Evolutionary conservation across 352 stramenopile species (phyloP).

Genomic region (Pythium aquatile): DNA sequence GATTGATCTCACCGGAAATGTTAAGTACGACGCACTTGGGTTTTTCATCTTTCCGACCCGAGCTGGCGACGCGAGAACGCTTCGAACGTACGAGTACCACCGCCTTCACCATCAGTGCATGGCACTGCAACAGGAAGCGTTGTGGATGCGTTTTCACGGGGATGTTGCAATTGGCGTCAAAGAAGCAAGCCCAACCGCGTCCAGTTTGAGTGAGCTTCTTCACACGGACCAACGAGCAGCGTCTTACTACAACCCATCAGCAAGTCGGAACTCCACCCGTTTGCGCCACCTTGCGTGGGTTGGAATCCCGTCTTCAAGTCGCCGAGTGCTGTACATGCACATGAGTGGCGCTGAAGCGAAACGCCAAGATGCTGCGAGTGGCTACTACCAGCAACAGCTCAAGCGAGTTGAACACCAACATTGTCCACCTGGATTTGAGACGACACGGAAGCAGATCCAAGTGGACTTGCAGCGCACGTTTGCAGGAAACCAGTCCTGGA

Average conservation of each 20-base stretch:
- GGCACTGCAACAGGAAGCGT: constrained; percentile 38
- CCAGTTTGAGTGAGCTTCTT: neutral
- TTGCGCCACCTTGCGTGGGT: constrained; percentile 45
- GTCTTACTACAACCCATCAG: constrained; percentile 12
- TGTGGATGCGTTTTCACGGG: constrained; percentile 32
- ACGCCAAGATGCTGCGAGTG: constrained; percentile 16
- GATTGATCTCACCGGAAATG: constrained; percentile 8
- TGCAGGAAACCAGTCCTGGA: constrained; percentile 62
- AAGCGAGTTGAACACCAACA: neutral
- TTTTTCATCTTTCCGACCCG: constrained; percentile 36
- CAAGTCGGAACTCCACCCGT: neutral
- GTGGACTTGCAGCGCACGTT: constrained; percentile 73
- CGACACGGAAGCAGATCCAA: constrained; percentile 50
- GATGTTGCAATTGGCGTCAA: neutral
- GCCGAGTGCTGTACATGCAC: constrained; percentile 41
- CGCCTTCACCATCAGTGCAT: constrained; percentile 40
- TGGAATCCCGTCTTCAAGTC: constrained; percentile 45
- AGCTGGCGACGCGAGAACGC: neutral
- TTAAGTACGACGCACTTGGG: constrained; percentile 43
- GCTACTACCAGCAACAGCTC: constrained; percentile 38
- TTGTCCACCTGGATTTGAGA: constrained; percentile 26
- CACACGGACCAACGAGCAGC: neutral
- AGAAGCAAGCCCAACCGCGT: neutral
- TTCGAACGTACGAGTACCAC: constrained; percentile 47
- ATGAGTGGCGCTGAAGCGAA: constrained; percentile 41